A percentile compares a stretch with the other conserved stretches of the same genome.
phyloP scores from a whole-genome alignment of 768 basidiomycete genomes.

The Tricholoma bakamatsutake region DNA sequence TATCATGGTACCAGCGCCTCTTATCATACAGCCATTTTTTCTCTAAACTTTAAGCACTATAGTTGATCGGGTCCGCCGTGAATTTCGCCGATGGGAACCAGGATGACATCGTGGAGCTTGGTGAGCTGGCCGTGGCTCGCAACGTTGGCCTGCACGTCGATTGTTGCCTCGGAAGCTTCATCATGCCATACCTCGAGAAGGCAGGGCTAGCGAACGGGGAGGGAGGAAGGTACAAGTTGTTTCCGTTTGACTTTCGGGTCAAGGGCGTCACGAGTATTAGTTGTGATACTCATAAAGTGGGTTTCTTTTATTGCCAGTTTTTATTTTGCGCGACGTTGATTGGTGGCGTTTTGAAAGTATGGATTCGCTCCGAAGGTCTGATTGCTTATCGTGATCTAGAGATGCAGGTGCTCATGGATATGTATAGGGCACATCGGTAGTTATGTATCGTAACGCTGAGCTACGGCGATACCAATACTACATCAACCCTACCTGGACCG shows the following conservation, averaged over 20 bases:
- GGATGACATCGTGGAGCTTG: constrained; percentile 80
- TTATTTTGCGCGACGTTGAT: neutral
- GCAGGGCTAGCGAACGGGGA: constrained; percentile 63
- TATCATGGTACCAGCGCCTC: constrained; percentile 56
- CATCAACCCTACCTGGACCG: constrained; percentile 74
- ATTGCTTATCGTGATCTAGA: constrained; percentile 1
- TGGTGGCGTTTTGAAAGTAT: constrained; percentile 45
- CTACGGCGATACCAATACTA: constrained; percentile 85
- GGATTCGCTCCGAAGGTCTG: constrained; percentile 89
- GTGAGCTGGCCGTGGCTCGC: constrained; percentile 62
- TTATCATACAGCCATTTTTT: neutral
- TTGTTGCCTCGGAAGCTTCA: constrained; percentile 91
- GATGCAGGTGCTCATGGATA: neutral
- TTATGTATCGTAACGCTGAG: constrained; percentile 85
- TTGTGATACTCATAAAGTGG: constrained; percentile 92
- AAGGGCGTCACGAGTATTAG: constrained; percentile 91
- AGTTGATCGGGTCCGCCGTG: constrained; percentile 83
- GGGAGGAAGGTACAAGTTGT: constrained; percentile 47
- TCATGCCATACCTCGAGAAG: constrained; percentile 86
- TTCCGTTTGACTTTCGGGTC: constrained; percentile 87
- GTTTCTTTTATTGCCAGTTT: constrained; percentile 3
- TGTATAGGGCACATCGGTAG: constrained; percentile 78
- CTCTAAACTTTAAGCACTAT: constrained; percentile 1
- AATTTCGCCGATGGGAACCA: constrained; percentile 86
- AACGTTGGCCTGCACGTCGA: constrained; percentile 91